Evolutionary conservation across 345 rosid species (phyloP).

Genomic region (Salix suchowensis): DNA sequence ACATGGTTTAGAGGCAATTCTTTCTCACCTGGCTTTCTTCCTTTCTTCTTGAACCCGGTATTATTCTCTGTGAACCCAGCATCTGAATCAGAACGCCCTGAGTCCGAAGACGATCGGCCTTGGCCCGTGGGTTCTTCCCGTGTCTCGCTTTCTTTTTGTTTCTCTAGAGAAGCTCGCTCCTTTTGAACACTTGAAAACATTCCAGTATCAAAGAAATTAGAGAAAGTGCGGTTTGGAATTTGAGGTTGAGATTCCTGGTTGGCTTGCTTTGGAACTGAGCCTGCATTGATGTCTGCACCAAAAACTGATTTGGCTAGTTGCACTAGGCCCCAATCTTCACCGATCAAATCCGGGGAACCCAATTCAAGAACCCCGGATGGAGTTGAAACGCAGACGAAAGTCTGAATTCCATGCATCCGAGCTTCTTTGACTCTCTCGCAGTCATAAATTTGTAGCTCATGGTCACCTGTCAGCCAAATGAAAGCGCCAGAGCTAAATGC

Average conservation of each 20-base stretch:
- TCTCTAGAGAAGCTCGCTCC: conserved; percentile 12
- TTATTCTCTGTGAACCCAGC: conserved; percentile 8
- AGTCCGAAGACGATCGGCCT: conserved; percentile 37
- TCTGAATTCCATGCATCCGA: conserved; percentile 39
- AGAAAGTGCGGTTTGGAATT: neutral
- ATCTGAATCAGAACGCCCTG: conserved; percentile 30
- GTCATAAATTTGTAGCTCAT: conserved; percentile 23
- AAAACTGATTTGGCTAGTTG: conserved; percentile 37
- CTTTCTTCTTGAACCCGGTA: conserved; percentile 21
- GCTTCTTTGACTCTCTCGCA: conserved; percentile 55
- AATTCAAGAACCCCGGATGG: conserved; percentile 50
- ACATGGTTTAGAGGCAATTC: conserved; percentile 55
- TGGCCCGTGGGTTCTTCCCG: conserved; percentile 21
- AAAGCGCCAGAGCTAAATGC: conserved; percentile 31
- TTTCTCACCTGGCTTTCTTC: conserved; percentile 34
- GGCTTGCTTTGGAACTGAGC: conserved; percentile 1
- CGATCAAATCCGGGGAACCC: conserved; percentile 41
- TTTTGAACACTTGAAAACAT: conserved; percentile 18
- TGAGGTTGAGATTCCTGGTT: conserved; percentile 6
- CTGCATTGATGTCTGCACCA: conserved; percentile 11
- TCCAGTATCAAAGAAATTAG: conserved; percentile 20
- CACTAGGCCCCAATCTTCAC: conserved; percentile 34
- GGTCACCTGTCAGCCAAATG: conserved; percentile 38
- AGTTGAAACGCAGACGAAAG: conserved; percentile 42
- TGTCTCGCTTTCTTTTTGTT: neutral